phyloP scores from a whole-genome alignment of 176 grass and related monocot genomes.

The Pharus latifolius region DNA sequence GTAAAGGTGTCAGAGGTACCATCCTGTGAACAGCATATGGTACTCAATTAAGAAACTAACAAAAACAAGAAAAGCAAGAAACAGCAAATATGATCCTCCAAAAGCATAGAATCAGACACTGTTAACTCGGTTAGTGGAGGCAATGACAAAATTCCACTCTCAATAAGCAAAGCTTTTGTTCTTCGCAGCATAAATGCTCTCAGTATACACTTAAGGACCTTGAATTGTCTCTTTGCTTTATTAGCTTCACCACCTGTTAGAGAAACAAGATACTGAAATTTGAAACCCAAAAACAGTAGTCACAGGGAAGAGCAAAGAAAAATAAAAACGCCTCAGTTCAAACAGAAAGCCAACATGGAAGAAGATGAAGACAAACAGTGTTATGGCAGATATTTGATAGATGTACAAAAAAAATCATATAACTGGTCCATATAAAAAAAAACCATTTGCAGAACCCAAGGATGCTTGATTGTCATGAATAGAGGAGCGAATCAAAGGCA shows the following conservation, averaged over 20 bases:
- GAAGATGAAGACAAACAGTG: background rate
- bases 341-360: background rate
- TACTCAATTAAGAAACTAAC: slow-evolving; percentile 14
- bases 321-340: background rate
- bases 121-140: slow-evolving; percentile 86
- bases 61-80: background rate
- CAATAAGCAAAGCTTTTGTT: slow-evolving; percentile 72
- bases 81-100: background rate
- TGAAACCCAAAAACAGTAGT: background rate
- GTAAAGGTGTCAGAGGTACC: slow-evolving; percentile 65
- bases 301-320: background rate
- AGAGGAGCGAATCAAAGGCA: background rate
- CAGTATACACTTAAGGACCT: slow-evolving; percentile 72
- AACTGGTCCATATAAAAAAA: background rate
- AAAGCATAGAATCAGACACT: slow-evolving; percentile 47
- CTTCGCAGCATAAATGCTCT: slow-evolving; percentile 88
- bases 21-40: slow-evolving; percentile 37
- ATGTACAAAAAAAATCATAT: background rate
- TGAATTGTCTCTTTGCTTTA: slow-evolving; percentile 56
- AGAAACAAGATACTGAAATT: slow-evolving; percentile 5
- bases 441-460: background rate
- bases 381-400: background rate
- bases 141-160: slow-evolving; percentile 58
- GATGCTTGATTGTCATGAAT: background rate
- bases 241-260: slow-evolving; percentile 49